Conservation (phyloP, 164 flowering plant species). For the Echeveria elegans region DNA sequence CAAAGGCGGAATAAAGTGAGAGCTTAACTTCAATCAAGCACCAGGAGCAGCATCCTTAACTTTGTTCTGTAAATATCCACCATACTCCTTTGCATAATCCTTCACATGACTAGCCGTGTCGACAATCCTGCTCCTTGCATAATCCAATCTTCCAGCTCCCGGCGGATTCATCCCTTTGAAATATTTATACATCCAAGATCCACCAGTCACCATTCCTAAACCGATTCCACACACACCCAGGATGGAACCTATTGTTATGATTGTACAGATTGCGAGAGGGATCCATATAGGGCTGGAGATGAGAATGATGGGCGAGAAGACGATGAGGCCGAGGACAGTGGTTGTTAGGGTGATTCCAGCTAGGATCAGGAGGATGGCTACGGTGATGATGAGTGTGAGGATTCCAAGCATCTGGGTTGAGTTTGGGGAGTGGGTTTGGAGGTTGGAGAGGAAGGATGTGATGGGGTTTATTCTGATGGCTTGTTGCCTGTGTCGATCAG, state of each 20-base stretch:
- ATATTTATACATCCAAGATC: constrained; percentile 65
- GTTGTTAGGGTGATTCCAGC: constrained; percentile 61
- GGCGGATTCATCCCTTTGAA: constrained; percentile 44
- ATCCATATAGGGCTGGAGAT: constrained; percentile 77
- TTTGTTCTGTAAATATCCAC: constrained; percentile 64
- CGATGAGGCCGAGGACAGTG: constrained; percentile 42
- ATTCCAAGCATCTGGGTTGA: constrained; percentile 53
- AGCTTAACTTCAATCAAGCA: constrained; percentile 25
- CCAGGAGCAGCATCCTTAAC: constrained; percentile 89
- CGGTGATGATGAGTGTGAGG: constrained; percentile 51
- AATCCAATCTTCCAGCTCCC: constrained; percentile 61
- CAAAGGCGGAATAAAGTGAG: neutral
- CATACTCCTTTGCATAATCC: constrained; percentile 78
- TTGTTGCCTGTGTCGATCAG: constrained; percentile 19
- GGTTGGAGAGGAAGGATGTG: constrained; percentile 22
- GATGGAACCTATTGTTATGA: constrained; percentile 32
- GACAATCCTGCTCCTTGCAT: constrained; percentile 65
- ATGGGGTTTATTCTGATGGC: constrained; percentile 10
- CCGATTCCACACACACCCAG: constrained; percentile 40
- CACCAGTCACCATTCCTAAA: constrained; percentile 27
- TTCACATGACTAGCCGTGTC: constrained; percentile 77
- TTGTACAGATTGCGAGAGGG: constrained; percentile 41
- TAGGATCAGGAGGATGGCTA: constrained; percentile 49
- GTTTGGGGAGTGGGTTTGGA: constrained; percentile 44
- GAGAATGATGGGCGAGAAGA: constrained; percentile 53